Evolutionary conservation across 225 moss, liverwort and hornwort genomes (phyloP), one percentile per base, ranked within the genome.

Genomic region (Marchantia polymorpha): DNA sequence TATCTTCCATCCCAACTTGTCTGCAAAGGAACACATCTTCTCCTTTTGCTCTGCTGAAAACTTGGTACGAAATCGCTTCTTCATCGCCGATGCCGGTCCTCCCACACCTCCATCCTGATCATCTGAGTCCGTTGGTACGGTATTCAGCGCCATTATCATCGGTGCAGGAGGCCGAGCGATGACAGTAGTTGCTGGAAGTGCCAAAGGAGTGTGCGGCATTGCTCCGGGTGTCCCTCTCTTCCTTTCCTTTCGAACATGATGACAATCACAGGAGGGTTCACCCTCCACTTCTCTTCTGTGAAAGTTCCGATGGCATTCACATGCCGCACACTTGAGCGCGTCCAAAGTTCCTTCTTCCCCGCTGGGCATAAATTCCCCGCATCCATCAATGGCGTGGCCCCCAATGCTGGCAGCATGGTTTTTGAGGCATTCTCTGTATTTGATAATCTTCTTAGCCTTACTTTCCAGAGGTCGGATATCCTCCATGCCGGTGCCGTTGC

Each of bases 1-100:
- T 79, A 97, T 97, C 92, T 97, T 97, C 96, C 96, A 97, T 20
- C 96, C 94, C 87, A 97, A 75, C 89, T 97, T 97, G 88, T 97
- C 96, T 60, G 96, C 96, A 78, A 97, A 94, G 72, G 91, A 88
- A 77, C 91, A 89, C 96, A 97, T 97, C 90, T 69, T 92, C 83
- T 97, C 96, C 86, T 97, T 97, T 81, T 97, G 96, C 82, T 97
- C 96, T 26, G 91, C 87, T 19, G 92, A 92, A 86, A 97, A 97
- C 89, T 94, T 97, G 64, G 96, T 97, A 53, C 96, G 88, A 80
- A 97, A 97, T 78, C 96, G 89, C 94, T 97, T 97, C 91, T 97
- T 97, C 80, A 94, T 84, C 69, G 88, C 92, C 66, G 96, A 92
- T 56, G 94, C 94, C 59, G 94, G 90, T 22, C 91, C 93, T 78